phyloP scores from a whole-genome alignment of 2,329 filamentous ascomycete genomes.

The Cytospora piceicola region DNA sequence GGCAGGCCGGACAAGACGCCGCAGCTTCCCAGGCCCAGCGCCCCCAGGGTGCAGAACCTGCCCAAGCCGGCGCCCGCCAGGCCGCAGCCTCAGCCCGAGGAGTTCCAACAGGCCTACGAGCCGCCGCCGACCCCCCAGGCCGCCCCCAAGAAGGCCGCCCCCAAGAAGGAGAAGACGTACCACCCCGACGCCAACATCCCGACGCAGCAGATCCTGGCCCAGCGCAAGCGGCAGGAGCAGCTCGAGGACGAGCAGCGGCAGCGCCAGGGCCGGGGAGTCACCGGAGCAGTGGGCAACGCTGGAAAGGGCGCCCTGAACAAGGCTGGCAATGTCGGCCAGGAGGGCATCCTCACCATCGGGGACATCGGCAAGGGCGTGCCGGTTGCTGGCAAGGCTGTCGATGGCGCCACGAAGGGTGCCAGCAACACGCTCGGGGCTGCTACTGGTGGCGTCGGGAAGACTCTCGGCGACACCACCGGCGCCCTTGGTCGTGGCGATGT shows the following conservation, averaged over 20 bases:
- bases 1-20: conserved; percentile 22
- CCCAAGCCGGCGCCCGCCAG: conserved; percentile 12
- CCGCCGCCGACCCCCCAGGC: conserved; percentile 15
- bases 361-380: conserved; percentile 25
- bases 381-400: conserved; percentile 25
- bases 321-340: conserved; percentile 22
- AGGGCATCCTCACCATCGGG: conserved; percentile 24
- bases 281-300: conserved; percentile 6
- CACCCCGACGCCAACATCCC: conserved; percentile 20
- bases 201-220: conserved; percentile 25
- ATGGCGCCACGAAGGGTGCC: conserved; percentile 24
- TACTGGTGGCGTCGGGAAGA: conserved; percentile 24
- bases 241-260: conserved; percentile 15
- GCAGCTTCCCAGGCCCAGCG: conserved; percentile 11
- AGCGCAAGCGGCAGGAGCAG: conserved; percentile 24
- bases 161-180: conserved; percentile 29
- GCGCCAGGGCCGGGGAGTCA: conserved; percentile 1
- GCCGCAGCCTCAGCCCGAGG: conserved; percentile 20
- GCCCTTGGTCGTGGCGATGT: conserved; percentile 27
- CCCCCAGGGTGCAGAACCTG: conserved; percentile 18
- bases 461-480: conserved; percentile 26
- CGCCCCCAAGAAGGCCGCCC: conserved; percentile 15
- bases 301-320: conserved; percentile 18
- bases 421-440: conserved; percentile 26
- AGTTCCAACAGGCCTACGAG: conserved; percentile 10